phyloP scores from a whole-genome alignment of 140 eudicot species.

The Erigeron philadelphicus region DNA sequence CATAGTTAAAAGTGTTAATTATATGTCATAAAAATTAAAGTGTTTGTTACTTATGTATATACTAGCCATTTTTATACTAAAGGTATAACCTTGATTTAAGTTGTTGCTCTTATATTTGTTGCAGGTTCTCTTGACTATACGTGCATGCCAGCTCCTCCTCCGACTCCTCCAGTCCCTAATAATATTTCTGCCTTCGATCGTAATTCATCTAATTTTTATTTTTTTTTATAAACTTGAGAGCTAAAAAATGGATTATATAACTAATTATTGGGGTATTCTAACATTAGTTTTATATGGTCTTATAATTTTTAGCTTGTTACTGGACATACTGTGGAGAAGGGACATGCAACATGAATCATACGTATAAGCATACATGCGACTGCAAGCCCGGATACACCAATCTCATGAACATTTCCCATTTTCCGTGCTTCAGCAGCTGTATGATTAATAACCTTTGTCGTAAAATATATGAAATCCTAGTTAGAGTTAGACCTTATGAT shows the following conservation, averaged over 20 bases:
- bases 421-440: constrained; percentile 34
- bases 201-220: constrained; percentile 6
- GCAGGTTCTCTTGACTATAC: constrained; percentile 33
- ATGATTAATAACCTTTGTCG: background rate
- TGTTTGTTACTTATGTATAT: too few relatives aligned
- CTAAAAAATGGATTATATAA: background rate
- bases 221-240: background rate
- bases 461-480: background rate
- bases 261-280: background rate
- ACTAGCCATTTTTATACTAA: too few relatives aligned
- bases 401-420: constrained; percentile 29
- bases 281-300: background rate
- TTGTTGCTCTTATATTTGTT: background rate
- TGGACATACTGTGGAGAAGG: constrained; percentile 43
- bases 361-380: constrained; percentile 25
- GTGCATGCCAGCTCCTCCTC: constrained; percentile 33
- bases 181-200: constrained; percentile 32
- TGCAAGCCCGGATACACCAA: constrained; percentile 37
- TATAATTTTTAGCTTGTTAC: constrained; percentile 26
- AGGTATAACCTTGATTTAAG: background rate
- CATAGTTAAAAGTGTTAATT: too few relatives aligned
- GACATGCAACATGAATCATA: constrained; percentile 21
- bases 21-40: too few relatives aligned
- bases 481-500: background rate
- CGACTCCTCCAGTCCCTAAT: constrained; percentile 25